Percentiles rank a stretch among this genome's conserved stretches.
These are phyloP conservation scores for Dothistroma pini DNA, from an alignment of 2,329 filamentous ascomycete genomes.

Conservation along the genomic window DNA sequence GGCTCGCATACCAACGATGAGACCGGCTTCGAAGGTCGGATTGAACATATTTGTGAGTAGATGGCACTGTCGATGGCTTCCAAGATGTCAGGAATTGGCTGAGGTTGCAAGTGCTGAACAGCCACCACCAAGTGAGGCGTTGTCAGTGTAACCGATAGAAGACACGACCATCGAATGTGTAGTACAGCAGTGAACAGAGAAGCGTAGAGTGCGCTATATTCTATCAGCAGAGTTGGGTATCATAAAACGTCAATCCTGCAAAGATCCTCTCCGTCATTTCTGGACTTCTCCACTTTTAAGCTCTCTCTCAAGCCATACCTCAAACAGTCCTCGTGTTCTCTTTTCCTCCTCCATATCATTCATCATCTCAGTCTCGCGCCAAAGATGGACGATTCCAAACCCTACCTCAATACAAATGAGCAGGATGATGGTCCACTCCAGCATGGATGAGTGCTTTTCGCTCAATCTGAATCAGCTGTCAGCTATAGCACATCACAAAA, in stretches of 20 bases:
- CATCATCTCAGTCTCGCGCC: constrained; percentile 55
- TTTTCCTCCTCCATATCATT: constrained; percentile 42
- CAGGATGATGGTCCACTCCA: constrained; percentile 95
- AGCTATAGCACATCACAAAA: background rate
- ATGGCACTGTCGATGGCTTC: background rate
- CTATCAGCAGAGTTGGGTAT: background rate
- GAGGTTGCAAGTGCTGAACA: background rate
- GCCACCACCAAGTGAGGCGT: background rate
- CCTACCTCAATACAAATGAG: constrained; percentile 89
- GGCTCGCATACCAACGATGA: background rate
- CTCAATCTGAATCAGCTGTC: constrained; percentile 50
- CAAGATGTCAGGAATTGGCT: background rate
- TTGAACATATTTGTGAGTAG: background rate
- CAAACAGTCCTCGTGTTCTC: constrained; percentile 40
- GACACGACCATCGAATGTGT: too few species aligned
- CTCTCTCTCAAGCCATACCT: constrained; percentile 36
- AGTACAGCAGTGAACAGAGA: too few species aligned
- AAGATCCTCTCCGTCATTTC: background rate
- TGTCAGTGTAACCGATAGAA: background rate
- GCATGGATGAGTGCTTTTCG: constrained; percentile 79
- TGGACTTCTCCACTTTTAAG: constrained; percentile 12
- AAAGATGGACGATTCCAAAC: constrained; percentile 75
- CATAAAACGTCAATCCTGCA: background rate
- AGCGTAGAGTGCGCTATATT: background rate
- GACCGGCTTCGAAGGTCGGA: background rate